Base-by-base conservation (phyloP, 1,139 yeast species). In the Debaryomyces sp. region DNA sequence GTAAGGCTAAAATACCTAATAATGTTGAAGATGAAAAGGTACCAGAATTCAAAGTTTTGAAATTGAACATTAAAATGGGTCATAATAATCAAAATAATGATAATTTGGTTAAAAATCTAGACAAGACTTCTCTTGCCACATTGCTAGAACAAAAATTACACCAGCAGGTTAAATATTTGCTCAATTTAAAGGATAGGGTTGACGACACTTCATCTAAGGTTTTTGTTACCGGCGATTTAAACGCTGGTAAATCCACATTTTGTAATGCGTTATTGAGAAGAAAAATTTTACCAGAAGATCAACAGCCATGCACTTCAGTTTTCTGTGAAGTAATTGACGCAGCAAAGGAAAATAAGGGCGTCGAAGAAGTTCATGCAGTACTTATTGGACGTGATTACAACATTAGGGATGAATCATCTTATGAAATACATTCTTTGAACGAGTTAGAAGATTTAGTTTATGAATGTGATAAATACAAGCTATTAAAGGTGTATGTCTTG, bases 361-460 rank as follows among this genome's bases (percentile, higher is more conserved):
- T 82, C n/a, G 98, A 94, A 66, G 96, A 92, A 63, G 98, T 94
- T 0, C 99, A 95, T 66, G 98, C 99, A 0, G 84, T 95, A n/a
- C 81, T 82, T 7, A 77, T 84, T 18, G 88, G 84, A 1, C 60
- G 66, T 6, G 73, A 71, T 0, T 91, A 91, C 62, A 71, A 84
- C 53, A 75, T 79, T 7, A 72, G 70, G 41, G 87, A 90, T 62
- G 86, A 80, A 53, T 69, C 85, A 4, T 84, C 96, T 0, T 94
- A 81, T 67, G 80, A 80, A 50, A 68, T 75, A 1, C 81, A 77
- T 62, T 67, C 75, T 1, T 62, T 94, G 41, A 66, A 73, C 6
- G 81, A 82, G 5, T 71, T 95, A 48, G 84, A 85, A 40, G 81
- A 81, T 29, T 73, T 94, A 54, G 98, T 94, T 2, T 81, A 82